Conservation (phyloP, 345 rosid genomes). For the Ricinus communis region DNA sequence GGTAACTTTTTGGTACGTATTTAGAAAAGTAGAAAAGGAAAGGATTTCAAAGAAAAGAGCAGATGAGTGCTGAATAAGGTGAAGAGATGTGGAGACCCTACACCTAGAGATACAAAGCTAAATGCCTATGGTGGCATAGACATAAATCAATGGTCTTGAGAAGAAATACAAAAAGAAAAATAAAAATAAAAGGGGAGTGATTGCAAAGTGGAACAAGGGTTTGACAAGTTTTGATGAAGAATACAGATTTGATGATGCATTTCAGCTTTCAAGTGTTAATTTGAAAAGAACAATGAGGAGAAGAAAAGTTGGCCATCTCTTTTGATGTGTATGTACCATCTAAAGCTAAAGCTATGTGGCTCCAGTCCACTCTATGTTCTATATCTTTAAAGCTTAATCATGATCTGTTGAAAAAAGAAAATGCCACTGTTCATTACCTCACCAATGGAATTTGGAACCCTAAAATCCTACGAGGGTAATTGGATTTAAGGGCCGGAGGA, state of each 20-base stretch:
- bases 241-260: constrained; percentile 9
- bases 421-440: no score
- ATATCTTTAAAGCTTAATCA: background rate
- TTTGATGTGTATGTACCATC: constrained; percentile 22
- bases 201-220: constrained; percentile 17
- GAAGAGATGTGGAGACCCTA: background rate
- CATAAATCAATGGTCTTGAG: no score
- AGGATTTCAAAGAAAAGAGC: background rate
- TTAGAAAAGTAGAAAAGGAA: background rate
- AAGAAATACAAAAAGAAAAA: no score
- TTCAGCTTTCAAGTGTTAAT: constrained; percentile 20
- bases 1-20: background rate
- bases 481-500: no score
- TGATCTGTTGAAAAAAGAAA: background rate
- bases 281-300: constrained; percentile 4
- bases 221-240: background rate
- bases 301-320: constrained; percentile 8
- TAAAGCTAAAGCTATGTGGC: background rate
- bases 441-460: no score
- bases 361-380: background rate
- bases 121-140: background rate
- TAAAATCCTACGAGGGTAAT: no score
- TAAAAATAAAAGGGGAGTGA: background rate
- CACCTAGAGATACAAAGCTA: background rate
- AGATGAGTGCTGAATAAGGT: background rate